Evolutionary conservation across 192 early-diverging fungal species (phyloP), one percentile per base, ranked within the genome.

Genomic region (Linnemannia zychae): DNA sequence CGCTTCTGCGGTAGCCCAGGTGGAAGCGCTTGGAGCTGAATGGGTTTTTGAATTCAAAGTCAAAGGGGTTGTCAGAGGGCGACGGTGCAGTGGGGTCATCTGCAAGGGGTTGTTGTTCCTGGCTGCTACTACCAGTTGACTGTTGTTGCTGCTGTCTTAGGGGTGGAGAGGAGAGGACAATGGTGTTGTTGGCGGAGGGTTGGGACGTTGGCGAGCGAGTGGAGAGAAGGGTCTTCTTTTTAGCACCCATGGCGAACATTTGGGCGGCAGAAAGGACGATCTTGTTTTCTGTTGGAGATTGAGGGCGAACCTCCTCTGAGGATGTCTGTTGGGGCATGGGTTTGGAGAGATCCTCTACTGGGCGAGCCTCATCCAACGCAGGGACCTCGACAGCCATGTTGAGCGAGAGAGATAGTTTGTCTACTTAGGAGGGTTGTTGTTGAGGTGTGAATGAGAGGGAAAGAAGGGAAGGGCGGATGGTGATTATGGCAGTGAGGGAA

Each of bases 41-140:
- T 2, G 74, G 66, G 18, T 60, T 71, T 36, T 72, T 74, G 68
- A 78, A 69, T 31, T 85, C 83, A 75, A 85, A 85, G 73, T 85
- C 83, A 11, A 76, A 72, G 5, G 77, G 76, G 72, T 79, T 79
- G 20, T 85, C 83, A 9, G 78, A 76, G 6, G 73, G 34, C 1
- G 48, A 40, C 1, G 50, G 22, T 13, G 65, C 20, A 68, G 75
- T 13, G 6, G 37, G 28, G 18, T 65, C 68, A 3, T 70, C 53
- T 9, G 57, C 24, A 63, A 13, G 57, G 57, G 68, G 53, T 24
- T 70, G 76, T 50, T 68, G 60, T 28, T 37, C 34, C 36, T 17
- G 53, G 34, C 4, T 44, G 68, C 40, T 47, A 36, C 44, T 57
- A 69, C 37, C 16, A 12, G 63, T 34, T 12, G 57, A 52, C 28